phyloP scores from a whole-genome alignment of 306 rosid species.

The Cucumis melo region DNA sequence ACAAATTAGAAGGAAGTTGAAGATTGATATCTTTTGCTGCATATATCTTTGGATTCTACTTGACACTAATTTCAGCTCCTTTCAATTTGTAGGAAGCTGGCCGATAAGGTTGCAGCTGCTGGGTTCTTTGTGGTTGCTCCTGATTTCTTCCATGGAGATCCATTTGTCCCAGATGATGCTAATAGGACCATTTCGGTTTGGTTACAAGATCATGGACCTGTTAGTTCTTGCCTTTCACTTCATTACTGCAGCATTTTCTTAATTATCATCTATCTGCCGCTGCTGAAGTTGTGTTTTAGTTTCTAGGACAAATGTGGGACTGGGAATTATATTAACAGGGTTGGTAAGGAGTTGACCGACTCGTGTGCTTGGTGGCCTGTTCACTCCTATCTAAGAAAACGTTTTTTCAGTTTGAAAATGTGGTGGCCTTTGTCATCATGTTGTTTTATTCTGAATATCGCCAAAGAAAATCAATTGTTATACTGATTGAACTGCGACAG shows the following conservation, averaged over 20 bases:
- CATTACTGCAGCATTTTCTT: background rate
- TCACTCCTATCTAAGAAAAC: background rate
- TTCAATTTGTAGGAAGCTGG: constrained; percentile 49
- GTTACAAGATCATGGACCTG: constrained; percentile 47
- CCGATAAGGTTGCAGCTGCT: constrained; percentile 61
- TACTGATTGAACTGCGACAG: background rate
- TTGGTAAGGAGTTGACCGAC: background rate
- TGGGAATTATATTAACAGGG: background rate
- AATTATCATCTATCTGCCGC: background rate
- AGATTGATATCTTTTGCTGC: background rate
- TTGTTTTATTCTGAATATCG: background rate
- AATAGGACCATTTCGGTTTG: constrained; percentile 27
- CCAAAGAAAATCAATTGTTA: background rate
- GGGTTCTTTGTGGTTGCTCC: constrained; percentile 69
- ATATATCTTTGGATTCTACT: background rate
- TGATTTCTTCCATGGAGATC: constrained; percentile 58
- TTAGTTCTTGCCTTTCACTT: constrained; percentile 23
- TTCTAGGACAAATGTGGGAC: background rate
- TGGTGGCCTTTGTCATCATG: background rate
- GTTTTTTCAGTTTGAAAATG: background rate
- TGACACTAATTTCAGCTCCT: constrained; percentile 6
- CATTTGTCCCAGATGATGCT: constrained; percentile 20
- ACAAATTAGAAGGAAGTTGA: background rate
- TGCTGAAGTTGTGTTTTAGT: background rate
- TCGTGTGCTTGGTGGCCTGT: background rate